Evolutionary conservation across 345 rosid genomes (phyloP), one percentile per base, ranked within the genome.

Genomic region (Balakata baccata): DNA sequence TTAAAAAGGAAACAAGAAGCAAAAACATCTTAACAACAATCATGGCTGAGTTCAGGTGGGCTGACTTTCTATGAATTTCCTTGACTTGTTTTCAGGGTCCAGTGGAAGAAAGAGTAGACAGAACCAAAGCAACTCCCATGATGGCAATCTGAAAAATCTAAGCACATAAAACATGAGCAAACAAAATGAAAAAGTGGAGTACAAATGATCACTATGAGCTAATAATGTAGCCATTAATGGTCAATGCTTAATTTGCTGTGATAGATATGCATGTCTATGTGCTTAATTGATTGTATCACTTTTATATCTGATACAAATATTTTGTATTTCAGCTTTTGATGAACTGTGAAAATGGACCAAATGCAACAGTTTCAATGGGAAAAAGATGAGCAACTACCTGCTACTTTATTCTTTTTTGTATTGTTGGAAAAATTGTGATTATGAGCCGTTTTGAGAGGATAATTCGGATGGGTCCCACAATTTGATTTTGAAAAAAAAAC

Each of bases 371-470:
- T 23, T 34, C 17, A 34, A 38, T 11, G 50, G 41, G 43, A 23
- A 4, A 22, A 13, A 62, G n/a, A n/a, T n/a, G 9, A 22, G 1
- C 37, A 66, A 66, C 9, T 6, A 11, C 29, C 12, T 6, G 17
- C 75, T 77, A 89, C 85, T 90, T 89, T 87, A 80, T 81, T 81
- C 73, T 84, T 81, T 85, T 90, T n/a, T n/a, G n/a, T n/a, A n/a
- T n/a, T n/a, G n/a, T n/a, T n/a, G n/a, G n/a, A n/a, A n/a, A n/a
- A n/a, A n/a, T n/a, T n/a, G n/a, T n/a, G n/a, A n/a, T n/a, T n/a
- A n/a, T n/a, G n/a, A n/a, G n/a, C n/a, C n/a, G n/a, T n/a, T n/a
- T n/a, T n/a, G n/a, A n/a, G n/a, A n/a, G n/a, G n/a, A n/a, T n/a
- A n/a, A n/a, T n/a, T n/a, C n/a, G n/a, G n/a, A n/a, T n/a, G n/a